phyloP scores from a whole-genome alignment of 805 yeast species.

The Pichia eremophila region DNA sequence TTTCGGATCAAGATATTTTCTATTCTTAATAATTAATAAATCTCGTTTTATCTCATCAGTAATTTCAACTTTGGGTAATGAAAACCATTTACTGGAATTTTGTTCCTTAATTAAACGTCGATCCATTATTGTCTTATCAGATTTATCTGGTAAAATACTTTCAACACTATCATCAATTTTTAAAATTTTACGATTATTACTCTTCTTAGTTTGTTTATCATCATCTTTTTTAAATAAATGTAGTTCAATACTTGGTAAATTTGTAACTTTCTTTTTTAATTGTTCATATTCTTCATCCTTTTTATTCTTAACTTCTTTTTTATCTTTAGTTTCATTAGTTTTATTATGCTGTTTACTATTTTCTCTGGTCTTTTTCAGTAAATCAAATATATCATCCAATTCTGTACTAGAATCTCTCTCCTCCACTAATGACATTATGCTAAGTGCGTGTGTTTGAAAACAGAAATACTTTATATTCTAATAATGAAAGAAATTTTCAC shows the following conservation, averaged over 20 bases:
- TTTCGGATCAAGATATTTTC: slow-evolving; percentile 91
- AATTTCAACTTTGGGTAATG: slow-evolving; percentile 65
- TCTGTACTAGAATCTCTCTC: slow-evolving; percentile 4
- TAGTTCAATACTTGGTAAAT: slow-evolving; percentile 31
- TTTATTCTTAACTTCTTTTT: background rate
- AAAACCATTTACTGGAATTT: slow-evolving; percentile 67
- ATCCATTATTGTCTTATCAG: slow-evolving; percentile 12
- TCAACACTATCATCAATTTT: slow-evolving; percentile 40
- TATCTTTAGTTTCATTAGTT: slow-evolving; percentile 15
- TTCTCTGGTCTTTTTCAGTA: slow-evolving; percentile 2
- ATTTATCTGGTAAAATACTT: slow-evolving; percentile 15
- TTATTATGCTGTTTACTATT: slow-evolving; percentile 16
- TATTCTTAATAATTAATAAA: slow-evolving; percentile 65
- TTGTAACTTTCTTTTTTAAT: slow-evolving; percentile 21
- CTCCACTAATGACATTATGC: background rate
- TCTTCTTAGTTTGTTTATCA: background rate
- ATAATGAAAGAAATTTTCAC: no score
- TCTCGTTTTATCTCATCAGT: slow-evolving; percentile 71
- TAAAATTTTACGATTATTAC: slow-evolving; percentile 3
- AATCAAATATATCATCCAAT: slow-evolving; percentile 28
- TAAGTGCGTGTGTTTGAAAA: no score
- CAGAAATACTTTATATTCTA: no score
- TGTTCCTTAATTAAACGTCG: slow-evolving; percentile 16
- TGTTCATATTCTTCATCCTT: slow-evolving; percentile 16
- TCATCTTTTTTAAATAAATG: slow-evolving; percentile 6